A percentile compares a stretch with the other conserved stretches of the same genome.
Evolutionary conservation across 306 rosid species (phyloP).

Genomic region (Quercus berberidifolia): DNA sequence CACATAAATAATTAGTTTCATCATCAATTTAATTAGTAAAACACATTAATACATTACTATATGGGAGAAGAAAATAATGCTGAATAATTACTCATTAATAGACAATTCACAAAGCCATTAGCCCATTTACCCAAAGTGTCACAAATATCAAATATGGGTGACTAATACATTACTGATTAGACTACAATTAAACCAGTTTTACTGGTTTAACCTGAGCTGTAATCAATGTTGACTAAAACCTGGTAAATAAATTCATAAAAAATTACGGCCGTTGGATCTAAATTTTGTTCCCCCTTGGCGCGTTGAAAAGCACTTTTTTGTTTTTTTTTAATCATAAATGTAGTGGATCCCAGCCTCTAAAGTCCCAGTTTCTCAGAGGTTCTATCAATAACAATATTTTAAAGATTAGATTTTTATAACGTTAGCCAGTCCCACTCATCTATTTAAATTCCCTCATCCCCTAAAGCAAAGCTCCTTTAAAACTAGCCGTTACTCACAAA

Average conservation of each 20-base stretch:
- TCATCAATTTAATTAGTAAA: no score
- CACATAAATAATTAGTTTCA: no score
- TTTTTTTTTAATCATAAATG: neutral
- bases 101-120: neutral
- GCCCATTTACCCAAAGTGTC: no score
- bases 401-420: constrained; percentile 35
- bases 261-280: neutral
- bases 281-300: neutral
- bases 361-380: neutral
- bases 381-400: neutral
- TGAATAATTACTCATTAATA: neutral
- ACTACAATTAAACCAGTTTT: neutral
- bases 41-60: no score
- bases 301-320: neutral
- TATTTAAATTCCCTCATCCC: constrained; percentile 22
- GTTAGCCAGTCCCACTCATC: constrained; percentile 30
- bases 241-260: neutral
- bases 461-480: constrained; percentile 19
- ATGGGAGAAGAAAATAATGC: no score
- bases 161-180: no score
- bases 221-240: neutral
- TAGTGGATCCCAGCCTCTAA: neutral
- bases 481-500: constrained; percentile 71
- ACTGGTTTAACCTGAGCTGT: neutral
- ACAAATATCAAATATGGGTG: no score